Evolutionary conservation across 352 stramenopile species (phyloP).

Genomic region (Phytophthora sojae): DNA sequence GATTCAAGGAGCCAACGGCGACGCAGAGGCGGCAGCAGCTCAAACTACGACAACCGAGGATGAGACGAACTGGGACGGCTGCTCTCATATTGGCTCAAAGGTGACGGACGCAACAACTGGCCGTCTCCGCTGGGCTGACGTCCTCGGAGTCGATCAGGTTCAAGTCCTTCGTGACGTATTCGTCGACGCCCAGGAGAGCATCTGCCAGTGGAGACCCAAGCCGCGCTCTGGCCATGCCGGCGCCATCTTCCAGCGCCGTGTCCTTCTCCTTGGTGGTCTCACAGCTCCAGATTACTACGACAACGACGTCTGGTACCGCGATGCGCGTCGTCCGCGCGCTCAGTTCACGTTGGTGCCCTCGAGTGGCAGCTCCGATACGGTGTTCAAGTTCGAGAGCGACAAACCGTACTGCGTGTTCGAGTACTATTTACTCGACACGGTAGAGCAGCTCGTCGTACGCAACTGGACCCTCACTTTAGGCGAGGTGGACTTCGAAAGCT

Average conservation of each 20-base stretch:
- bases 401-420: constrained; percentile 92
- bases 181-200: constrained; percentile 63
- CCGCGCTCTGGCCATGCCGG: constrained; percentile 70
- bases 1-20: constrained; percentile 39
- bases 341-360: constrained; percentile 59
- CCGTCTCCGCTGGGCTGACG: constrained; percentile 61
- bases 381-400: constrained; percentile 92
- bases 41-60: constrained; percentile 22
- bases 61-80: constrained; percentile 65
- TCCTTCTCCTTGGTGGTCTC: constrained; percentile 82
- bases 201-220: constrained; percentile 73
- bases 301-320: constrained; percentile 91
- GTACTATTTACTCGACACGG: constrained; percentile 90
- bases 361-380: constrained; percentile 67
- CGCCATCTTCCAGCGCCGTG: constrained; percentile 76
- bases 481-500: constrained; percentile 51
- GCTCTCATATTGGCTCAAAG: constrained; percentile 54
- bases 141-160: constrained; percentile 73
- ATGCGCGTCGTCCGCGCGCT: constrained; percentile 55
- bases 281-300: constrained; percentile 68
- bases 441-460: constrained; percentile 86
- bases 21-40: constrained; percentile 14
- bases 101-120: constrained; percentile 50
- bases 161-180: constrained; percentile 70
- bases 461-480: constrained; percentile 73